Conservation (phyloP, 768 basidiomycete species). For the Leccinum imitatum region DNA sequence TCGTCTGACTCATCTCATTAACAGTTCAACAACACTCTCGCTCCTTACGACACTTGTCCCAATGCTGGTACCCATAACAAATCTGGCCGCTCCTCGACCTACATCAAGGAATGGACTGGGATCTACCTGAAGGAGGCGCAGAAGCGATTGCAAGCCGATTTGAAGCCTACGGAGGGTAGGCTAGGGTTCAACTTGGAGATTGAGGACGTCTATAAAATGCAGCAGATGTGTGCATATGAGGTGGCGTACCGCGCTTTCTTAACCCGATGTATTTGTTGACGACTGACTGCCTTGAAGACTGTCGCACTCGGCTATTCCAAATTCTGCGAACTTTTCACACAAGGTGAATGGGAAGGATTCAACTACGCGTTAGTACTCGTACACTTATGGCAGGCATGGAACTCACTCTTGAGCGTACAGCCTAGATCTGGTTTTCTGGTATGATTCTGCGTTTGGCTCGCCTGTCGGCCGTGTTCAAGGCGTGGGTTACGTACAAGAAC, state of each 20-base stretch:
- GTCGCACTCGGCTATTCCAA: conserved; percentile 89
- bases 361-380: conserved; percentile 65
- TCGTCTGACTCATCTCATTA: background rate
- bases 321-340: conserved; percentile 88
- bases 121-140: conserved; percentile 71
- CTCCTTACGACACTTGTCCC: conserved; percentile 81
- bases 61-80: conserved; percentile 54
- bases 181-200: conserved; percentile 59
- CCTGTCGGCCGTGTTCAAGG: conserved; percentile 77
- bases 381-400: background rate
- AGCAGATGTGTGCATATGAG: conserved; percentile 86
- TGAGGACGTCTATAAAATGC: conserved; percentile 74
- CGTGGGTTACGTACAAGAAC: conserved; percentile 79
- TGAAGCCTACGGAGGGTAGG: conserved; percentile 31
- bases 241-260: conserved; percentile 31
- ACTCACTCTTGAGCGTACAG: conserved; percentile 10
- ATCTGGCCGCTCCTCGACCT: conserved; percentile 55
- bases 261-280: background rate
- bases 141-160: conserved; percentile 53
- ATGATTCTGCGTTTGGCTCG: conserved; percentile 77
- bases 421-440: conserved; percentile 36
- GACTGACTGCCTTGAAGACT: conserved; percentile 49
- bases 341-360: conserved; percentile 93
- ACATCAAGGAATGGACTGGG: conserved; percentile 62
- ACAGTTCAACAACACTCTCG: conserved; percentile 81